Base-by-base conservation (phyloP, 2,329 filamentous ascomycete species). In the Pseudogymnoascus sp. region DNA sequence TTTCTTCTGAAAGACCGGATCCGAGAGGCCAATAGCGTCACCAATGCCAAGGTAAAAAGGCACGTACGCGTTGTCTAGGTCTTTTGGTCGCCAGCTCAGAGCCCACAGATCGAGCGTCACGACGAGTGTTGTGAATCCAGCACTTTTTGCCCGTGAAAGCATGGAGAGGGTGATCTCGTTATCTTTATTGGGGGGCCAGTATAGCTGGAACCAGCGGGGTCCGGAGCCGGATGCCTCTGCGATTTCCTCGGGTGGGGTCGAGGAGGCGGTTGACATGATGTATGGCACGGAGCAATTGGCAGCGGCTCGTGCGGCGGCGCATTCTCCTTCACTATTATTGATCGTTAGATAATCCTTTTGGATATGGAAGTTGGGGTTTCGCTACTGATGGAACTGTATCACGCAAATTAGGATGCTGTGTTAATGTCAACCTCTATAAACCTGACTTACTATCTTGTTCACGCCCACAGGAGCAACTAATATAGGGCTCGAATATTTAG, bases 381-480 rank as follows among this genome's bases (percentile, higher is more conserved):
- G 23, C 3, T 50, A 50, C 44, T 50, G 23, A n/a, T 50, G 44
- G 15, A 50, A 50, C 44, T 50, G 8, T 28, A 17, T 28, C 23
- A 28, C 15, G 23, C 23, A 28, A 50, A 50, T 50, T 50, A 50
- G 15, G 8, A 50, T 50, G 15, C 44, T 28, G 21, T 28, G 9
- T 28, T 15, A 50, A 28, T 50, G 4, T 28, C 23, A 28, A 28
- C 7, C 23, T 50, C 23, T 10, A 50, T 15, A 17, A 28, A 23
- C 8, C 23, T 2, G 2, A 28, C 44, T 50, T 50, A 28, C 44
- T 9, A 50, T 50, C 44, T 82, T 82, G 75, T 88, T 87, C 68
- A 88, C 87, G 4, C 85, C 85, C 28, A 87, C 81, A 0, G 85
- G 84, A 0, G 85, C 82, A 69, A 88, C 85, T n/a, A 83, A 84